phyloP scores from a whole-genome alignment of 2,329 filamentous ascomycete species.

The Curvularia eragrostidis region DNA sequence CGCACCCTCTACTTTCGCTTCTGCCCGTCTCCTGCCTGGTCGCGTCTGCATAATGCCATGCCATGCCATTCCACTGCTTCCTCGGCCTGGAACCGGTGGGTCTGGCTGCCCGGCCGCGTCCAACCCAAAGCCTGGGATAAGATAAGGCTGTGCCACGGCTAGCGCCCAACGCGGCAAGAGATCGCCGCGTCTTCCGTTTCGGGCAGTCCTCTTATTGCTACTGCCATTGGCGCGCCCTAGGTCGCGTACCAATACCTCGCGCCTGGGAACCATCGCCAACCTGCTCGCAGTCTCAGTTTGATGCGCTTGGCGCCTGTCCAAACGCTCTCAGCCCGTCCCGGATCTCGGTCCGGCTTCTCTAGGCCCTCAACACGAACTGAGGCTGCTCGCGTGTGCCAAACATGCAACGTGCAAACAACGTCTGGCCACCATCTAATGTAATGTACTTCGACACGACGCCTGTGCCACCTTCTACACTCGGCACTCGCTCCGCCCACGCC shows the following conservation, averaged over 20 bases:
- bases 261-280: constrained; percentile 12
- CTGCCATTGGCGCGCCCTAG: constrained; percentile 13
- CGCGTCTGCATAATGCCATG: constrained; percentile 30
- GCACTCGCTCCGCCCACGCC: constrained; percentile 7
- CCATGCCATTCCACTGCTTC: constrained; percentile 11
- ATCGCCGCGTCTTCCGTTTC: constrained; percentile 30
- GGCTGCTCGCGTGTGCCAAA: background rate
- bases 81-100: constrained; percentile 34
- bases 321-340: background rate
- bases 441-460: background rate
- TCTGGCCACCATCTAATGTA: no score
- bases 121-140: constrained; percentile 35
- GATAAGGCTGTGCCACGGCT: constrained; percentile 27
- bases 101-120: constrained; percentile 27
- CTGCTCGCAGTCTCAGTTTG: constrained; percentile 14
- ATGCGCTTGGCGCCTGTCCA: constrained; percentile 15
- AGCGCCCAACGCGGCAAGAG: constrained; percentile 27
- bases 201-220: constrained; percentile 15
- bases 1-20: constrained; percentile 22
- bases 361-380: constrained; percentile 1
- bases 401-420: background rate
- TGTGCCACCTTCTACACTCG: constrained; percentile 15
- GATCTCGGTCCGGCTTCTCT: background rate
- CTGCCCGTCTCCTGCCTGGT: constrained; percentile 12
- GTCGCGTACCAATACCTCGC: constrained; percentile 11